These are phyloP conservation scores for Linum lewisii DNA, from an alignment of 345 rosid genomes.

Conservation along the genomic window DNA sequence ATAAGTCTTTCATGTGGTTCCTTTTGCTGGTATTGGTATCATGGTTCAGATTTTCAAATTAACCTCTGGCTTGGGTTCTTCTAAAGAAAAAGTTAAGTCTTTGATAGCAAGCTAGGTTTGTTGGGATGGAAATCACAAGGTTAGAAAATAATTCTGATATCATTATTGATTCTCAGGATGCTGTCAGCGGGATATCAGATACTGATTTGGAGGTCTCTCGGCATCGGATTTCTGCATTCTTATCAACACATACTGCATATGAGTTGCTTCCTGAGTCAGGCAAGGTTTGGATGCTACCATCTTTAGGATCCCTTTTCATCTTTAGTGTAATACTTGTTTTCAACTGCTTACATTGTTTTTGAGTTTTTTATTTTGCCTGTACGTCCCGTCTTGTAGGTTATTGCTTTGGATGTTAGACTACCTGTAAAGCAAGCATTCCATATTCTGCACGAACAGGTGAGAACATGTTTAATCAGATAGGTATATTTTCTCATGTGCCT, in stretches of 20 bases:
- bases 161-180: slow-evolving; percentile 22
- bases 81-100: background rate
- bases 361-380: background rate
- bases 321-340: background rate
- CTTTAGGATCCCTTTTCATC: slow-evolving; percentile 10
- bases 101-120: background rate
- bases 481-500: background rate
- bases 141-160: background rate
- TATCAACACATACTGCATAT: slow-evolving; percentile 23
- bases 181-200: slow-evolving; percentile 44
- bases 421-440: slow-evolving; percentile 99
- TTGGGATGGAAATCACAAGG: background rate
- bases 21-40: background rate
- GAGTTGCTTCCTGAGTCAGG: slow-evolving; percentile 32
- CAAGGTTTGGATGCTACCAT: slow-evolving; percentile 28
- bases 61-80: too few relatives aligned
- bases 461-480: background rate
- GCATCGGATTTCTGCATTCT: slow-evolving; percentile 41
- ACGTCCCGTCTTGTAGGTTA: slow-evolving; percentile 39
- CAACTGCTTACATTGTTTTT: background rate
- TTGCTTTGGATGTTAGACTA: slow-evolving; percentile 83
- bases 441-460: slow-evolving; percentile 90
- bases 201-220: slow-evolving; percentile 69
- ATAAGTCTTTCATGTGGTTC: background rate
- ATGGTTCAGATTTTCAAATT: background rate